A percentile compares a stretch with the other conserved stretches of the same genome.
phyloP scores from a whole-genome alignment of 1,284 basidiomycete species.

The Pseudozyma sp. region DNA sequence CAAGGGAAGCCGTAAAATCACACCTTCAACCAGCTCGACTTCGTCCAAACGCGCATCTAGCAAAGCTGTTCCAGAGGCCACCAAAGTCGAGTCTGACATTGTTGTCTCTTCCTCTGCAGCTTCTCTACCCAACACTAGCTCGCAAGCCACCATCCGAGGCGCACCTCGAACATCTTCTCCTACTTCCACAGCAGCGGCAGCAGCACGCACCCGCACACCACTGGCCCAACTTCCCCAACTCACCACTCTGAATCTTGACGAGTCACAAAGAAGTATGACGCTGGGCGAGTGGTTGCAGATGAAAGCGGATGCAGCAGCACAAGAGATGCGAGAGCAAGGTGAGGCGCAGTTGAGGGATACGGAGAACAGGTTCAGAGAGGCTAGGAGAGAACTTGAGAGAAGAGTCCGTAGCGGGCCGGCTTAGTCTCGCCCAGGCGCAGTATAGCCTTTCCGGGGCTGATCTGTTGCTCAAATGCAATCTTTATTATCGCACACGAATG shows the following conservation, averaged over 20 bases:
- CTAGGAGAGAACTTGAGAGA: conserved; percentile 24
- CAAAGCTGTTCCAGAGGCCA: conserved; percentile 9
- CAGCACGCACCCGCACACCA: conserved; percentile 6
- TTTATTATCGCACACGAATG: neutral
- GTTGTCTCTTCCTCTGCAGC: neutral
- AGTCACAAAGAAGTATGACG: conserved; percentile 31
- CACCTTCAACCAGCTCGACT: conserved; percentile 1
- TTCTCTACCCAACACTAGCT: conserved; percentile 18
- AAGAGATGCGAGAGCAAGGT: conserved; percentile 41
- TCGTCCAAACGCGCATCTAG: conserved; percentile 9
- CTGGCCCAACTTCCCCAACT: conserved; percentile 28
- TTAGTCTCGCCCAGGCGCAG: neutral
- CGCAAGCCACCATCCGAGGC: conserved; percentile 39
- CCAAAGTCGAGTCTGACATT: conserved; percentile 4
- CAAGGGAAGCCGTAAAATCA: conserved; percentile 7
- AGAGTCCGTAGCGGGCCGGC: conserved; percentile 13
- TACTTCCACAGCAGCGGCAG: conserved; percentile 5
- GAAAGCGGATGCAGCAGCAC: conserved; percentile 37
- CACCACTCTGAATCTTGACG: conserved; percentile 18
- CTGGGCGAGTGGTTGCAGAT: conserved; percentile 48
- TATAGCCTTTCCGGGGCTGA: neutral
- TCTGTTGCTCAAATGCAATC: neutral
- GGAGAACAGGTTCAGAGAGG: conserved; percentile 21
- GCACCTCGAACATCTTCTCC: conserved; percentile 16
- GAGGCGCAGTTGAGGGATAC: conserved; percentile 30